A percentile compares a stretch with the other conserved stretches of the same genome.
These are phyloP conservation scores for Aspergillus ruber DNA, from an alignment of 2,329 filamentous ascomycete species.

Conservation along the genomic window DNA sequence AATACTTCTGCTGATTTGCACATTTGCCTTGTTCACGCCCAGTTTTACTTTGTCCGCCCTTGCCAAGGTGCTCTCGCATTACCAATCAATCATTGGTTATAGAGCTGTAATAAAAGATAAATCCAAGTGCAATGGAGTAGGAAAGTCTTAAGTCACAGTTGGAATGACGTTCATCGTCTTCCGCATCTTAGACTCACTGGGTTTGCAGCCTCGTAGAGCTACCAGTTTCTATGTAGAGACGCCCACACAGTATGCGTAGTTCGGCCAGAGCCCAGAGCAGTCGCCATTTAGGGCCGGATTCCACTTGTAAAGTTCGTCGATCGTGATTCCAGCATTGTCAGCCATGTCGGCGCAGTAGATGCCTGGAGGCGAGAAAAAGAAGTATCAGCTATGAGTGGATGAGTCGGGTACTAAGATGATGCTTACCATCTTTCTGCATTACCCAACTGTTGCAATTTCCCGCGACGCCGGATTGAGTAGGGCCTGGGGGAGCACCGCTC, in stretches of 20 bases:
- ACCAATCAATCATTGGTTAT: too few relatives aligned
- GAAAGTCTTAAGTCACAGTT: too few relatives aligned
- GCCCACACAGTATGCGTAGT: slow-evolving; percentile 1
- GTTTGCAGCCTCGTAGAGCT: too few relatives aligned
- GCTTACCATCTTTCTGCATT: background rate
- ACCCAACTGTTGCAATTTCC: background rate
- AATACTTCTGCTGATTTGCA: too few relatives aligned
- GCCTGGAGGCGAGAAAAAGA: background rate
- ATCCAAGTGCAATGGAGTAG: too few relatives aligned
- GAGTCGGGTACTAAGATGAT: too few relatives aligned
- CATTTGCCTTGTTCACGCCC: too few relatives aligned
- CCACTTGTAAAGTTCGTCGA: background rate
- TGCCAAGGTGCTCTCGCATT: too few relatives aligned
- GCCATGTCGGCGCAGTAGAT: background rate
- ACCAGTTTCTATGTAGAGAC: background rate
- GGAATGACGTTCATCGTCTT: too few relatives aligned
- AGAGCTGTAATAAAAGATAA: too few relatives aligned
- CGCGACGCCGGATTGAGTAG: background rate
- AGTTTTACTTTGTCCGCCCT: too few relatives aligned
- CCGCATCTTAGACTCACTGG: too few relatives aligned
- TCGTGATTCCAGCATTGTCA: background rate
- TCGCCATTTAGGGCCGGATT: background rate
- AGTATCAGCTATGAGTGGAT: background rate
- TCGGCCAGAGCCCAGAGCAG: background rate
- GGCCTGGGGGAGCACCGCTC: background rate